Conservation (phyloP, 768 basidiomycete genomes). For the Macrocybe gigantea region DNA sequence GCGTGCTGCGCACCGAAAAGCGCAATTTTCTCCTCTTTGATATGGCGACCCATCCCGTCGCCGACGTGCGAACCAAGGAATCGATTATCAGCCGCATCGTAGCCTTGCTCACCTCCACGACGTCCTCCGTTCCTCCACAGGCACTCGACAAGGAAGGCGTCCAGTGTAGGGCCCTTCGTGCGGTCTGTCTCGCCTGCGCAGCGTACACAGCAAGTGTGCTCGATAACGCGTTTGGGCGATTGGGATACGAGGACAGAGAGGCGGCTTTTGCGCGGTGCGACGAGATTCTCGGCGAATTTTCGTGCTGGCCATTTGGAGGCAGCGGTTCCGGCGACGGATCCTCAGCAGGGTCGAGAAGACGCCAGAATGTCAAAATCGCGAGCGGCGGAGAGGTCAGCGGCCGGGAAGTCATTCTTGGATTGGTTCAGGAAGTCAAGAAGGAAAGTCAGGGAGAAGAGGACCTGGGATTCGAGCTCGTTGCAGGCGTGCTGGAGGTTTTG, state of each 20-base stretch:
- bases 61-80: conserved; percentile 89
- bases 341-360: conserved; percentile 24
- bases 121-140: conserved; percentile 67
- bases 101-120: conserved; percentile 75
- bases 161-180: conserved; percentile 73
- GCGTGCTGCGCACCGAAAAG: conserved; percentile 97
- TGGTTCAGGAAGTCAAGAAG: conserved; percentile 68
- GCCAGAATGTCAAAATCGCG: conserved; percentile 43
- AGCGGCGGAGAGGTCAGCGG: conserved; percentile 48
- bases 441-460: conserved; percentile 74
- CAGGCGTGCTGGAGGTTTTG: conserved; percentile 90
- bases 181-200: conserved; percentile 83
- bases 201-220: conserved; percentile 94
- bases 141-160: conserved; percentile 76
- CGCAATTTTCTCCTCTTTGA: conserved; percentile 98
- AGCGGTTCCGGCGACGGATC: conserved; percentile 13
- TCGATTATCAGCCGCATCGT: conserved; percentile 72
- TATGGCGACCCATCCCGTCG: conserved; percentile 99
- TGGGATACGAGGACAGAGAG: conserved; percentile 92
- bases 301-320: conserved; percentile 80
- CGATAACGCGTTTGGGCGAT: conserved; percentile 86
- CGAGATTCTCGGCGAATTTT: conserved; percentile 90
- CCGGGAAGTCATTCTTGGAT: conserved; percentile 65
- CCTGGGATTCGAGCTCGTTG: conserved; percentile 83
- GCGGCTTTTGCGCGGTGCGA: conserved; percentile 91